Conservation (phyloP, 306 rosid genomes). For the Quercus cerris region DNA sequence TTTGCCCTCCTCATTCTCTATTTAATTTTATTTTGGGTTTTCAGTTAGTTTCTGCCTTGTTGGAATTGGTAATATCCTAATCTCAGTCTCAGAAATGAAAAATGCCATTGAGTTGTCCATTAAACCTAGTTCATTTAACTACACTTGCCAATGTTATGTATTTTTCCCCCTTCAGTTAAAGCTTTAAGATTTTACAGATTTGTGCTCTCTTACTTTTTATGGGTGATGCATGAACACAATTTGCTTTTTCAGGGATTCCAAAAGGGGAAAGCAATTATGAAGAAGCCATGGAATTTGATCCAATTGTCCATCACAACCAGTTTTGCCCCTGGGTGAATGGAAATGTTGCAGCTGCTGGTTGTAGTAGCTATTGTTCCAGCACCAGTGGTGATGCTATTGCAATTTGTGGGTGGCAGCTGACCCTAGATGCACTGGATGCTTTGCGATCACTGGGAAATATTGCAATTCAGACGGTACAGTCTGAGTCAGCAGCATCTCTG, state of each 20-base stretch:
- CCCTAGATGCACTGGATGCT: constrained; percentile 86
- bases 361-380: constrained; percentile 46
- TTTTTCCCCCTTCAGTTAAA: neutral
- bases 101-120: neutral
- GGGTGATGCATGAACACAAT: neutral
- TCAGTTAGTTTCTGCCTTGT: neutral
- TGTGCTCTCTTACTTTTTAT: neutral
- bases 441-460: constrained; percentile 61
- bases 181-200: neutral
- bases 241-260: constrained; percentile 62
- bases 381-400: constrained; percentile 62
- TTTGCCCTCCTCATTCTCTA: neutral
- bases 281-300: constrained; percentile 82
- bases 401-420: constrained; percentile 91
- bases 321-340: constrained; percentile 99
- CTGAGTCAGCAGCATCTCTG: constrained; percentile 97
- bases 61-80: neutral
- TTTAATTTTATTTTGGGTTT: neutral
- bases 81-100: neutral
- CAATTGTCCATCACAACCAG: constrained; percentile 83
- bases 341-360: constrained; percentile 97
- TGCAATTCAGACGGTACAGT: constrained; percentile 72
- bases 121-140: neutral
- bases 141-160: no score
- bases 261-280: constrained; percentile 94